Percentiles rank a stretch among this genome's conserved stretches.
Evolutionary conservation across 2,329 filamentous ascomycete species (phyloP).

Genomic region (Thelonectria rubi): DNA sequence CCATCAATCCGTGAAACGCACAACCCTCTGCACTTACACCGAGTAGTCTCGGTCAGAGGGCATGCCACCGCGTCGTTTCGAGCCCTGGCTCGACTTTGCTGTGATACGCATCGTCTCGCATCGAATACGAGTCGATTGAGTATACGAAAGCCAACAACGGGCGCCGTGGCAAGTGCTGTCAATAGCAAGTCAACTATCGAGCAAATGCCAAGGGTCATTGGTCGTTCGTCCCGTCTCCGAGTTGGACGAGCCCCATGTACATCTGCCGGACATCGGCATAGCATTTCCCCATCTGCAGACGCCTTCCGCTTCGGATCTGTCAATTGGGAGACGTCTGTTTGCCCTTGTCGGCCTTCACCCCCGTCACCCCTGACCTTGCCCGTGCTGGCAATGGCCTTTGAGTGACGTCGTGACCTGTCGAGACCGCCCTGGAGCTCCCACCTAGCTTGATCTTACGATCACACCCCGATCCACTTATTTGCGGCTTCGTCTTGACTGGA

Average conservation of each 20-base stretch:
- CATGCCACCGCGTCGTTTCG: slow-evolving; percentile 33
- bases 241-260: slow-evolving; percentile 25
- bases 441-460: slow-evolving; percentile 33
- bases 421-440: slow-evolving; percentile 7
- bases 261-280: slow-evolving; percentile 41
- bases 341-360: slow-evolving; percentile 16
- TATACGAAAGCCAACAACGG: neutral
- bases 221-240: slow-evolving; percentile 36
- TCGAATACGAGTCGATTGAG: slow-evolving; percentile 20
- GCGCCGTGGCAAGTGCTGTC: neutral
- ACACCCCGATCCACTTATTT: slow-evolving; percentile 24
- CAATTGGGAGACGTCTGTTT: slow-evolving; percentile 22
- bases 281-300: slow-evolving; percentile 38
- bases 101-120: slow-evolving; percentile 12
- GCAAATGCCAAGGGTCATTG: slow-evolving; percentile 20
- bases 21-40: slow-evolving; percentile 22
- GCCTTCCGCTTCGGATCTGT: slow-evolving; percentile 37
- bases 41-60: slow-evolving; percentile 25
- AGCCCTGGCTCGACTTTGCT: slow-evolving; percentile 21
- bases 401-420: slow-evolving; percentile 35
- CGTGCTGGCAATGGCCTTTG: slow-evolving; percentile 4
- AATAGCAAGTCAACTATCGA: neutral
- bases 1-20: slow-evolving; percentile 19
- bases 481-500: slow-evolving; percentile 25
- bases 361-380: slow-evolving; percentile 15